Conservation (phyloP, 768 basidiomycete genomes). For the Pluteus cervinus region DNA sequence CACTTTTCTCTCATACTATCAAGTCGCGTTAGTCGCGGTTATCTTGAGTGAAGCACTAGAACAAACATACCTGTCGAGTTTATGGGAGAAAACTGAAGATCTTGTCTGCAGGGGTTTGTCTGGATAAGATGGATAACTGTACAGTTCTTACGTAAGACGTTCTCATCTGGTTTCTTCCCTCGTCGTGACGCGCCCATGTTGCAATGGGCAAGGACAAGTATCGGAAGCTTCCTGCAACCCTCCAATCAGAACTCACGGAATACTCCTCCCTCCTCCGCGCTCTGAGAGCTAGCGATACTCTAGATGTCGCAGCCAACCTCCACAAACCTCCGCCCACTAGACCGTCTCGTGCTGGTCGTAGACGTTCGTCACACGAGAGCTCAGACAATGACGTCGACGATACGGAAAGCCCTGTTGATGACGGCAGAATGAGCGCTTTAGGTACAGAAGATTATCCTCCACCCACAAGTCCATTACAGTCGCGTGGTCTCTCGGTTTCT, state of each 20-base stretch:
- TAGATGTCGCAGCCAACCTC: slow-evolving; percentile 55
- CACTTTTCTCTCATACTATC: slow-evolving; percentile 97
- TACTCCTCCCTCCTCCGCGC: slow-evolving; percentile 62
- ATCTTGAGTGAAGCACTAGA: slow-evolving; percentile 1
- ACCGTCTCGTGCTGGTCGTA: neutral
- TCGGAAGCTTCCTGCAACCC: slow-evolving; percentile 45
- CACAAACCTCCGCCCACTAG: slow-evolving; percentile 19
- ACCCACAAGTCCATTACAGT: slow-evolving; percentile 4
- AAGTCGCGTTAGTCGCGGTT: too few species aligned
- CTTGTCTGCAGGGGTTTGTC: slow-evolving; percentile 5
- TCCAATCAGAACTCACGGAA: slow-evolving; percentile 63
- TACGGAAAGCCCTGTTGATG: slow-evolving; percentile 9
- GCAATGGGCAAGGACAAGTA: slow-evolving; percentile 35
- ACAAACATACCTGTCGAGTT: slow-evolving; percentile 24
- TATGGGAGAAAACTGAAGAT: slow-evolving; percentile 22
- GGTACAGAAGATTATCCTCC: neutral
- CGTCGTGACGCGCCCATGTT: too few species aligned
- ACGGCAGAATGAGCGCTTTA: neutral
- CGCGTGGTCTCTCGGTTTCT: slow-evolving; percentile 13
- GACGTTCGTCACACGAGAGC: slow-evolving; percentile 7
- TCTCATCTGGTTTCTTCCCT: too few species aligned
- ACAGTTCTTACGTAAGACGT: slow-evolving; percentile 41
- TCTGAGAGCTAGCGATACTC: slow-evolving; percentile 47
- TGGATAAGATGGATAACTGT: slow-evolving; percentile 24
- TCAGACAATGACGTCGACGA: slow-evolving; percentile 21